phyloP scores from a whole-genome alignment of 2,329 filamentous ascomycete species.

The Gaeumannomyces sp. region DNA sequence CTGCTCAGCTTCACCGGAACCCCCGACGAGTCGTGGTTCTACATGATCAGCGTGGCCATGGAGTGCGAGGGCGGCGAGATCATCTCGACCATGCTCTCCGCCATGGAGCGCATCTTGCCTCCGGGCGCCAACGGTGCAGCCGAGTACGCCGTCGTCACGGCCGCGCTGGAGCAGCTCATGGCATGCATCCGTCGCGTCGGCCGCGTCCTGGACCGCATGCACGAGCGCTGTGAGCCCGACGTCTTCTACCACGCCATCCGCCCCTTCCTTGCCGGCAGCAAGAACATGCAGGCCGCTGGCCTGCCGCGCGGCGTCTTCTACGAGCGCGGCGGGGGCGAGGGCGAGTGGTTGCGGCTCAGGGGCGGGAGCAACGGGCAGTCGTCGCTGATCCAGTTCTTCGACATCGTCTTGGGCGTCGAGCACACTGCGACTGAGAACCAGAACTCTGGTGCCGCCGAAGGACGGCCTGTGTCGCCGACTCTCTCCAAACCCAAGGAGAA shows the following conservation, averaged over 20 bases:
- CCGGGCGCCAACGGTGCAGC: slow-evolving; percentile 43
- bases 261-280: slow-evolving; percentile 83
- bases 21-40: slow-evolving; percentile 91
- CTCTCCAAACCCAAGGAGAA: neutral
- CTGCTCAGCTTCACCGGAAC: slow-evolving; percentile 84
- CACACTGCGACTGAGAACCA: slow-evolving; percentile 46
- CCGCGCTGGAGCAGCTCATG: slow-evolving; percentile 58
- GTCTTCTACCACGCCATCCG: slow-evolving; percentile 86
- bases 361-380: slow-evolving; percentile 93
- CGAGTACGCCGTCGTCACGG: slow-evolving; percentile 41
- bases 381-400: slow-evolving; percentile 88
- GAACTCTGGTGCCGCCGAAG: slow-evolving; percentile 9
- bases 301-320: slow-evolving; percentile 80
- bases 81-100: slow-evolving; percentile 70
- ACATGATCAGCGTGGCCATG: slow-evolving; percentile 80
- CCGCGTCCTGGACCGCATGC: slow-evolving; percentile 70
- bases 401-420: slow-evolving; percentile 77
- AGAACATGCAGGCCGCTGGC: slow-evolving; percentile 83
- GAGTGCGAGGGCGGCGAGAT: slow-evolving; percentile 72
- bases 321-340: slow-evolving; percentile 62
- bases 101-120: slow-evolving; percentile 56
- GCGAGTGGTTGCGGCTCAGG: slow-evolving; percentile 69
- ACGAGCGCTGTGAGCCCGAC: slow-evolving; percentile 79
- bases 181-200: slow-evolving; percentile 63
- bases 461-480: neutral